These are phyloP conservation scores for Avena sativa DNA, from an alignment of 176 grass and related monocot genomes.

Conservation along the genomic window DNA sequence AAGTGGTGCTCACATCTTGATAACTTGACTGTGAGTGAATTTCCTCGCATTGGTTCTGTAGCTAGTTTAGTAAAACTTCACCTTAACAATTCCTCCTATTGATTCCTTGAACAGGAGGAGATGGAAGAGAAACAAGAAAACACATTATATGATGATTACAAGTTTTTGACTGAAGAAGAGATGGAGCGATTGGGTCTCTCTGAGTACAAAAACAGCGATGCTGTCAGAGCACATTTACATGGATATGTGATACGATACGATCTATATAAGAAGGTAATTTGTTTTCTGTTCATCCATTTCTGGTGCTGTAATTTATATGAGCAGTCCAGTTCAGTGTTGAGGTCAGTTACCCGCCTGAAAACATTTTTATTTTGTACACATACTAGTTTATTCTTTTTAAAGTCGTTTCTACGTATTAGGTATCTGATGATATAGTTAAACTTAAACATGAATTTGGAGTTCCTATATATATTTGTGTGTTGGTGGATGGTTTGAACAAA, in stretches of 20 bases:
- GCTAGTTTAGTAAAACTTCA: neutral
- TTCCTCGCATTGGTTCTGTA: neutral
- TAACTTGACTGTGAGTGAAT: conserved; percentile 76
- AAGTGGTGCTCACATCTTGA: conserved; percentile 99
- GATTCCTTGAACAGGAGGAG: conserved; percentile 72
- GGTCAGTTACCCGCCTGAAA: neutral
- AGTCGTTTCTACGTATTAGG: neutral
- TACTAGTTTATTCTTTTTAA: conserved; percentile 22
- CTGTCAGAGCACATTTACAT: conserved; percentile 73
- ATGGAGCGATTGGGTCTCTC: conserved; percentile 82
- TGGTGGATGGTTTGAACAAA: neutral
- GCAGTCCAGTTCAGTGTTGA: conserved; percentile 1
- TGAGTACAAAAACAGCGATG: conserved; percentile 67
- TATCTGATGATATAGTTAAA: neutral
- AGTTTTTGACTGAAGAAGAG: conserved; percentile 87
- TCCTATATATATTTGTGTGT: conserved; percentile 10
- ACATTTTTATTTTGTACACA: neutral
- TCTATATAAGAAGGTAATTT: conserved; percentile 86
- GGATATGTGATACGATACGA: conserved; percentile 75
- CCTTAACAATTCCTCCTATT: conserved; percentile 7
- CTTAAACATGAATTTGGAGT: neutral
- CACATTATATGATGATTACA: conserved; percentile 75
- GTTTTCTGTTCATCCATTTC: conserved; percentile 15
- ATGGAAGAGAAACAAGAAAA: conserved; percentile 88
- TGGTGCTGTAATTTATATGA: neutral